Conservation (phyloP, 768 basidiomycete genomes). For the Hericium alpestre region DNA sequence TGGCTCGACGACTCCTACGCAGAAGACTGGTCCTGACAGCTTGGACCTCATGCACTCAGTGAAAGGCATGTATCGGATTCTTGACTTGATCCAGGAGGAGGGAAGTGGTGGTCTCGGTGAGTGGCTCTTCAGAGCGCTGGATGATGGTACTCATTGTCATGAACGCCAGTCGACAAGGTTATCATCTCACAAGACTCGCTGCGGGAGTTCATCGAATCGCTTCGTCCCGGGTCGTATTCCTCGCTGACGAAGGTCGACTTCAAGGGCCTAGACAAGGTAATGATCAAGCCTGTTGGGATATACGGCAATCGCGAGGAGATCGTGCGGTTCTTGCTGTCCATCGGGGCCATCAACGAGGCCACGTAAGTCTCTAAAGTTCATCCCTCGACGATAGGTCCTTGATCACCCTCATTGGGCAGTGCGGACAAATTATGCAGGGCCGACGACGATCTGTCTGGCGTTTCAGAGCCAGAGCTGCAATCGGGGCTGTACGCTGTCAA, state of each 20-base stretch:
- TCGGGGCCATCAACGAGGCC: constrained; percentile 26
- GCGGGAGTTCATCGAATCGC: constrained; percentile 34
- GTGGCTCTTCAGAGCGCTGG: not conserved
- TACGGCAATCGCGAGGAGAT: constrained; percentile 49
- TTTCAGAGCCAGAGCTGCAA: constrained; percentile 23
- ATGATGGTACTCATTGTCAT: not conserved
- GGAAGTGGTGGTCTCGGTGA: not conserved
- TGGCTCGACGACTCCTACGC: not conserved
- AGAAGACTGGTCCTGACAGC: not conserved
- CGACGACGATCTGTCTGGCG: constrained; percentile 12
- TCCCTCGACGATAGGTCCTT: not conserved
- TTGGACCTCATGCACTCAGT: not conserved
- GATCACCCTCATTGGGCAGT: constrained; percentile 3
- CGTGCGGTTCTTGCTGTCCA: constrained; percentile 30
- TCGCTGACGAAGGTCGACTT: constrained; percentile 51
- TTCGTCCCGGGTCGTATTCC: constrained; percentile 40
- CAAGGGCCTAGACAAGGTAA: constrained; percentile 33
- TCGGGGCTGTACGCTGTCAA: constrained; percentile 41
- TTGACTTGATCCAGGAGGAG: not conserved
- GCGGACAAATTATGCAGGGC: constrained; percentile 11
- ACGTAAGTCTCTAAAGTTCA: constrained; percentile 24
- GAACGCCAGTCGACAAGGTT: constrained; percentile 43
- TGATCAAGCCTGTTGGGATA: constrained; percentile 41
- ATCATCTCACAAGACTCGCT: constrained; percentile 47
- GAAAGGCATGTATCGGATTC: not conserved